Evolutionary conservation across 2,329 filamentous ascomycete species (phyloP).

Genomic region (Aspergillus fructus): DNA sequence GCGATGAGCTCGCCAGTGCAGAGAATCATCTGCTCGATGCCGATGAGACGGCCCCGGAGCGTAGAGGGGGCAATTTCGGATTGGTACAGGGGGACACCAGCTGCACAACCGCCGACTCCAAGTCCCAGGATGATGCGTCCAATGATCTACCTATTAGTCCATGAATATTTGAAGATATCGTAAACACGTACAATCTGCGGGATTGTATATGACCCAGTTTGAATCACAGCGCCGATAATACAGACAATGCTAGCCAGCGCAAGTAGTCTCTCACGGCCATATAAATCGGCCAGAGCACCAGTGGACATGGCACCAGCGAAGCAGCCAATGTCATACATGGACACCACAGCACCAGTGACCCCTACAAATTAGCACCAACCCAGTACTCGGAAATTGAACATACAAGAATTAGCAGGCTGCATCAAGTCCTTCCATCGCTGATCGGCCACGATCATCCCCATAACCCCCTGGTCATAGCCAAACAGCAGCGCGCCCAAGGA

Average conservation of each 20-base stretch:
- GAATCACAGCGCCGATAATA: slow-evolving; percentile 18
- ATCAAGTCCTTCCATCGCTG: slow-evolving; percentile 21
- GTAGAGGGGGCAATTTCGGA: slow-evolving; percentile 21
- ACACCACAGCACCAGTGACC: neutral
- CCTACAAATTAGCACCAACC: neutral
- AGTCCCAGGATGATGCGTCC: slow-evolving; percentile 19
- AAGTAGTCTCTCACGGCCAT: slow-evolving; percentile 22
- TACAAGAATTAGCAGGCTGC: slow-evolving; percentile 18
- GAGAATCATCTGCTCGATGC: slow-evolving; percentile 12
- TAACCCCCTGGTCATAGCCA: slow-evolving; percentile 22
- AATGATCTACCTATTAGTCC: slow-evolving; percentile 12
- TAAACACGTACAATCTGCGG: slow-evolving; percentile 19
- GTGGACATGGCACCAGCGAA: slow-evolving; percentile 22
- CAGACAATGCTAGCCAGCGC: slow-evolving; percentile 20
- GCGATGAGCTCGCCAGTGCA: slow-evolving; percentile 19
- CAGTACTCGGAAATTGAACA: neutral
- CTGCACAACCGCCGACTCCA: slow-evolving; percentile 12
- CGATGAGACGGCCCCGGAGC: slow-evolving; percentile 19
- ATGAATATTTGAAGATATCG: neutral
- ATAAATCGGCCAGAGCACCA: slow-evolving; percentile 19
- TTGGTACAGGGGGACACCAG: slow-evolving; percentile 20
- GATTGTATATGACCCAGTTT: slow-evolving; percentile 19
- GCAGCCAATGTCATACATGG: slow-evolving; percentile 20
- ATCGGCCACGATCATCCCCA: slow-evolving; percentile 21
- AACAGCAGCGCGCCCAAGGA: slow-evolving; percentile 20